Base-by-base conservation (phyloP, 1,284 basidiomycete genomes). In the Melampsora occidentalis region DNA sequence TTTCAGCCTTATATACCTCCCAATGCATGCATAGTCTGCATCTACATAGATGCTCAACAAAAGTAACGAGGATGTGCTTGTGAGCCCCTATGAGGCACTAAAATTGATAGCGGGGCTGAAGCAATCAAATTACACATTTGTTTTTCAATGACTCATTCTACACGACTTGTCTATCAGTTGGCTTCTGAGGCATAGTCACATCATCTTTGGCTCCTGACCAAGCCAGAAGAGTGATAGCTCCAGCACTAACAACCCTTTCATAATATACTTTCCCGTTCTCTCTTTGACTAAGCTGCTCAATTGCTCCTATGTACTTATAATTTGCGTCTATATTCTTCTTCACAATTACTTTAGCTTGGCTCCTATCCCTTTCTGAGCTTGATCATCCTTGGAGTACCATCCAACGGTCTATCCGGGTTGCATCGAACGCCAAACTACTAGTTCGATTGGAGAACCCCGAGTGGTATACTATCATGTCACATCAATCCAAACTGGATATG, bases 401-500 rank as follows among this genome's bases (percentile, higher is more conserved):
- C 53, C 53, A 57, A 57, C 53, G 53, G 53, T 57, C 53, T 57
- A 57, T 57, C 53, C 53, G 53, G 53, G n/a, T 28, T 57, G 53
- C 53, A 57, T 57, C 53, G 53, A 57, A 57, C 53, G 53, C 53
- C 53, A 57, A 57, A 57, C 53, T n/a, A 57, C 53, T 57, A 57
- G 53, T 57, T 28, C 53, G 53, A 57, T 28, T 57, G 25, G 53
- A 57, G 18, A 57, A 9, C 20, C 53, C 53, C 53, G 53, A 57
- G 53, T 57, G 10, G 5, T 57, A 57, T 57, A 57, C 25, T 22
- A n/a, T 28, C 25, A 57, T 28, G 53, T 57, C 53, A 28, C 53
- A 57, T 57, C 53, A 57, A 57, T 57, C 53, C 53, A 57, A 57
- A 57, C 53, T 57, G 53, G 53, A 57, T n/a, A 57, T 57, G 53